Evolutionary conservation across 768 basidiomycete species (phyloP), one percentile per base, ranked within the genome.

Genomic region (Cytidiella melzeri): DNA sequence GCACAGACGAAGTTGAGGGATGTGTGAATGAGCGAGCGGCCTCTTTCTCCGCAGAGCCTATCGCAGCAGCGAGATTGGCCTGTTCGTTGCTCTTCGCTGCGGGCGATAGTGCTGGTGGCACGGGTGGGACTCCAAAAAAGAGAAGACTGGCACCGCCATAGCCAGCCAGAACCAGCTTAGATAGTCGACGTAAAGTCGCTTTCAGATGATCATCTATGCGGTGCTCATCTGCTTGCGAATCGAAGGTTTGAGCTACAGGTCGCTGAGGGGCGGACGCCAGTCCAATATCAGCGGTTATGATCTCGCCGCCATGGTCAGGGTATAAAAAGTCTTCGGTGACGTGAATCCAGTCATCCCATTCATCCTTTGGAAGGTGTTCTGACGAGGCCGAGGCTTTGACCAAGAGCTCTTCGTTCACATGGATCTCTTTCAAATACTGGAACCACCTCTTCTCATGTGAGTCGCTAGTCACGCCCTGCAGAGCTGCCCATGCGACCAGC

Each of bases 271-370:
- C 65, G 19, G 61, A 13, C 43, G 50, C 75, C 56, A 83, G 80
- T n/a, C 86, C 87, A 36, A 91, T 88, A 56, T 89, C 86, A 4
- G 87, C 89, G 19, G 81, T 80, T 52, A 90, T 81, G 42, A 92
- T 79, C 58, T 90, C 87, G 5, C 84, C 86, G 39, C 71, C 67
- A 56, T 79, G 71, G 26, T 77, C 80, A 9, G 86, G 80, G 51
- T 85, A 79, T 42, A 85, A 79, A 41, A 83, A 70, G 59, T 87
- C 85, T 1, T 82, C 81, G 0, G 82, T 87, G 54, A 90, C 83
- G 45, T 82, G 80, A 18, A 89, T 69, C 10, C 80, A 76, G n/a
- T 84, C 83, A 10, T 59, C 50, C 20, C 52, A 30, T 18, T 49
- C 47, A 11, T 38, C 26, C 10, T 48, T 66, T n/a, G n/a, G n/a